These are phyloP conservation scores for Phytopythium litorale DNA, from an alignment of 352 stramenopile genomes.

Conservation along the genomic window DNA sequence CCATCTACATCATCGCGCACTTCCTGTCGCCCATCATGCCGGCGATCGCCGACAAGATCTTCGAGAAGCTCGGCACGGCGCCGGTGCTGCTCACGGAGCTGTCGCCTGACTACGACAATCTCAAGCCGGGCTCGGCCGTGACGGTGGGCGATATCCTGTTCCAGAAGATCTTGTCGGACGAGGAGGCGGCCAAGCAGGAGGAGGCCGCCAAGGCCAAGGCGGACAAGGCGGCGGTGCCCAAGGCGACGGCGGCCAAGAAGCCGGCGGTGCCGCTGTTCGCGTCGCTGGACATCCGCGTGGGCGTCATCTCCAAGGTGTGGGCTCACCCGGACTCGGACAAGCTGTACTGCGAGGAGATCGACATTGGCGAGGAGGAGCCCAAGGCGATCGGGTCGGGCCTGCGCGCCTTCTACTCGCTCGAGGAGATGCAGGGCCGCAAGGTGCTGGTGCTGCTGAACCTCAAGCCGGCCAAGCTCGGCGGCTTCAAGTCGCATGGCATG, in stretches of 20 bases:
- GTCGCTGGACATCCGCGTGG: conserved; percentile 78
- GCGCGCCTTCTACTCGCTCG: conserved; percentile 91
- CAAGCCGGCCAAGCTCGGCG: conserved; percentile 95
- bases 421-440: conserved; percentile 94
- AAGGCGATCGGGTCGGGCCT: conserved; percentile 96
- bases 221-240: conserved; percentile 35
- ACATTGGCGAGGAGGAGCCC: conserved; percentile 93
- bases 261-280: conserved; percentile 59
- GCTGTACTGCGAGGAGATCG: conserved; percentile 99
- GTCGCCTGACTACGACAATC: conserved; percentile 88
- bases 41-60: conserved; percentile 88
- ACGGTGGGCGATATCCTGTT: conserved; percentile 95
- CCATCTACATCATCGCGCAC: conserved; percentile 95
- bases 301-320: conserved; percentile 79
- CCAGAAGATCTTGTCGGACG: conserved; percentile 84
- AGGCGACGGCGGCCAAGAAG: conserved; percentile 47
- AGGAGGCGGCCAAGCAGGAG: conserved; percentile 64
- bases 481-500: conserved; percentile 97
- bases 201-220: conserved; percentile 43
- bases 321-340: conserved; percentile 89
- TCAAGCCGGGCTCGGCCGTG: conserved; percentile 88
- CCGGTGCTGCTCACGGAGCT: conserved; percentile 74
- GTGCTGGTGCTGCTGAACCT: conserved; percentile 98
- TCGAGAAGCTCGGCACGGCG: conserved; percentile 92
- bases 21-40: conserved; percentile 96